Base-by-base conservation (phyloP, 2,329 filamentous ascomycete genomes). In the Chlorencoelia australis region DNA sequence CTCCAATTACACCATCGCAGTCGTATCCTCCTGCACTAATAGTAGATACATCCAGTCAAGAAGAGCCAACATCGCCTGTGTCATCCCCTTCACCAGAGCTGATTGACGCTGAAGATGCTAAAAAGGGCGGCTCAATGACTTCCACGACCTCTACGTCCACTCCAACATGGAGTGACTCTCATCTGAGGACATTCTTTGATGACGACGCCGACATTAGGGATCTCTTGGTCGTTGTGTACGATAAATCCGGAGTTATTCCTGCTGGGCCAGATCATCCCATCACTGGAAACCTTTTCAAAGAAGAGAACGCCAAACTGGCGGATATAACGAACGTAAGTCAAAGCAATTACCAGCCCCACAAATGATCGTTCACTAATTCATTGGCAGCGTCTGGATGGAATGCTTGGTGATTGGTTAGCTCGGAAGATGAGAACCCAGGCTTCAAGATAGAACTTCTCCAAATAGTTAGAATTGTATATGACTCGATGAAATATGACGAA, bases 201-300 rank as follows among this genome's bases (percentile, higher is more conserved):
- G 86, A 91, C 48, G 78, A 85, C 42, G 79, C 79, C 21, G 86
- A 94, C 45, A 86, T 98, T 48, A 76, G 85, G 33, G 89, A 98
- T 56, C 73, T 96, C 56, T 70, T 96, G 34, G 73, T 88, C 24
- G 82, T 98, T 42, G 86, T 98, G 18, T 88, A 94, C 55, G 88
- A 96, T 61, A 94, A 88, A 58, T 82, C 78, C 10, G 83, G 88
- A 41, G 78, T 93, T 11, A 72, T 77, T 27, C 82, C 86, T 13
- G 83, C 81, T 6, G 75, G 81, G 1, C 71, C 74, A n/a, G 85
- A 94, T 39, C 88, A 96, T 58, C 89, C 89, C 0, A 69, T 94
- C 29, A 85, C 82, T 33, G 75, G 76, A 10, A 74, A 77, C 15
- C 64, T 96, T 37, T 96, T 93, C 64, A 78, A 77, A 33, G 84